phyloP scores from a whole-genome alignment of 2,329 filamentous ascomycete genomes.

The Rhynchosporium agropyri region DNA sequence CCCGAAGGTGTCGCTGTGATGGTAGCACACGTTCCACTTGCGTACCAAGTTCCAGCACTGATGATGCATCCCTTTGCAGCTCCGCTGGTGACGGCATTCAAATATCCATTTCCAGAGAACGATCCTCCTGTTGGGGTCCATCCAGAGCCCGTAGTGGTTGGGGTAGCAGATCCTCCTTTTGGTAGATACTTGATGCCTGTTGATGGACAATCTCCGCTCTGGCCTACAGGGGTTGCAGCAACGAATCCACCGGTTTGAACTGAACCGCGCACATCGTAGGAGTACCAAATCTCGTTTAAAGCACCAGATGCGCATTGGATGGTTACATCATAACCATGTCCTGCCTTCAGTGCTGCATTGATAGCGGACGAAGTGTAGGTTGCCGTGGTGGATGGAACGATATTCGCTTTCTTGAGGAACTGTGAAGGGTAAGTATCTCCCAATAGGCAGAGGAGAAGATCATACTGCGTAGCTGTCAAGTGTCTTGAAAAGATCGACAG shows the following conservation, averaged over 20 bases:
- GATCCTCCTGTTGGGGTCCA: conserved; percentile 38
- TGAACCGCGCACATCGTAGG: conserved; percentile 55
- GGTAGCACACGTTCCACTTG: conserved; percentile 66
- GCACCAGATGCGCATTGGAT: conserved; percentile 49
- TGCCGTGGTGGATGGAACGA: conserved; percentile 49
- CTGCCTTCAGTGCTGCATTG: conserved; percentile 47
- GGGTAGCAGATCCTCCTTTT: conserved; percentile 42
- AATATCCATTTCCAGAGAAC: conserved; percentile 58
- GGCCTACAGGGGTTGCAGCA: conserved; percentile 38
- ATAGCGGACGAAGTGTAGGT: conserved; percentile 51
- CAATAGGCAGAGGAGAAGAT: background rate
- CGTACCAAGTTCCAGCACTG: conserved; percentile 67
- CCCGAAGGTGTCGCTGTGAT: conserved; percentile 56
- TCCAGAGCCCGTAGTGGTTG: conserved; percentile 46
- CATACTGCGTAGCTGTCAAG: conserved; percentile 64
- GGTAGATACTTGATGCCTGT: conserved; percentile 60
- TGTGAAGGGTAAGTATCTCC: conserved; percentile 56
- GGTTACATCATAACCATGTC: conserved; percentile 50
- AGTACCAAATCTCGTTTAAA: conserved; percentile 57
- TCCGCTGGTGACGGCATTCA: conserved; percentile 54
- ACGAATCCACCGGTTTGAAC: conserved; percentile 54
- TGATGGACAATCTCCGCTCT: conserved; percentile 53
- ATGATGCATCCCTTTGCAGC: conserved; percentile 69
- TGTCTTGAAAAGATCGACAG: conserved; percentile 66
- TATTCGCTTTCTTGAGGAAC: conserved; percentile 63